Evolutionary conservation across 2,329 filamentous ascomycete genomes (phyloP), one percentile per base, ranked within the genome.

Genomic region (Penicillium decumbens): DNA sequence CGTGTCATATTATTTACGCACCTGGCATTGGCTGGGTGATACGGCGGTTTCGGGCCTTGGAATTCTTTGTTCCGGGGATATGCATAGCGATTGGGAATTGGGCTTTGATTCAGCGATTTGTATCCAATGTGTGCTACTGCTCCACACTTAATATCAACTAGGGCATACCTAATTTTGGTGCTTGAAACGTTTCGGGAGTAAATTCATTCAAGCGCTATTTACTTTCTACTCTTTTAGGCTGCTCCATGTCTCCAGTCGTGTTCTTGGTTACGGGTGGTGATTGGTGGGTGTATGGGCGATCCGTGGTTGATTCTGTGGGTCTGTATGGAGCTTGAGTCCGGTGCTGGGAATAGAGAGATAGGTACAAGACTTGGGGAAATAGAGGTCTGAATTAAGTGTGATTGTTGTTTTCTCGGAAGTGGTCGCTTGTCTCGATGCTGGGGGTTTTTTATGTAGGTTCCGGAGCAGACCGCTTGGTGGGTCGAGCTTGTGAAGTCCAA

Each of bases 81-180:
- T 60, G 65, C 64, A 66, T 67, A 67, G 65, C 63, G 65, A 37
- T 66, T 63, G 62, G 57, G 55, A 49, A 49, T 42, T 54, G 40
- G 43, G 45, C 35, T 50, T 46, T 29, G 35, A 40, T 42, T 38
- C 30, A 57, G 56, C 54, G 54, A 56, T 52, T 47, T 41, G 37
- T 44, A 7, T 54, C 50, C 28, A 49, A 1, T 24, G 33, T 38
- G 30, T 13, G 29, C 37, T 44, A 41, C 49, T 28, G 30, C 32
- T 33, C 39, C 44, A 46, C 28, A 33, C 37, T 10, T 39, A 45
- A 35, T 35, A 35, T 1, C 8, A 8, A 9, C n/a, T 35, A 9
- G 12, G 12, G 4, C 28, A 29, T 29, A 13, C 28, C 20, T 23
- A 23, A 4, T 23, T 29, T 29, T 29, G 28, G 28, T 9, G 10